Evolutionary conservation across 768 basidiomycete genomes (phyloP), one percentile per base, ranked within the genome.

Genomic region (Leccinum longicurvipes): DNA sequence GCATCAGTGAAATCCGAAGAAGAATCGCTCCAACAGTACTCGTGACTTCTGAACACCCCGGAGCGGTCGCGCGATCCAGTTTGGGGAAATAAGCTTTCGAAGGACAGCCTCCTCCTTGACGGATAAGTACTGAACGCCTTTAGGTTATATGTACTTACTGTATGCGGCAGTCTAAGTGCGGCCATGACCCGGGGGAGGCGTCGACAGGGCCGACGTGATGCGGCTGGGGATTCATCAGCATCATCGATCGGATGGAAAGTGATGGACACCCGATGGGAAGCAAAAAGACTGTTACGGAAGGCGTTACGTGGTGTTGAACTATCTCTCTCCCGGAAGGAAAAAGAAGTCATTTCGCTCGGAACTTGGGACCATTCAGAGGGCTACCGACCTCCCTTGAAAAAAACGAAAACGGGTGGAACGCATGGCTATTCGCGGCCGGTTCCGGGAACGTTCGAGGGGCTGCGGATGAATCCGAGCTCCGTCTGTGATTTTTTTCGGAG

Each of bases 41-140:
- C 25, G 12, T 24, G 4, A 10, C 17, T 24, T 27, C 24, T 25
- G 25, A 4, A 17, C 34, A 19, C 32, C 44, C 36, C 36, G 36
- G 36, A 39, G 36, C 10, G 7, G 36, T 19, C 36, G 36, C 36
- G n/a, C 36, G 36, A 39, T 17, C 36, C 31, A 39, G 32, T 58
- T 53, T 57, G 53, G 48, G 46, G 34, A 39, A 54, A 54, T 51
- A 54, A 24, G n/a, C 45, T 57, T 52, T 25, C 10, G 10, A 4
- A 44, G 12, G 23, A 32, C n/a, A 41, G 25, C 45, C 2, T 4
- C 47, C 9, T 27, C 41, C 25, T 14, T 15, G 29, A 27, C 51
- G 6, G 39, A 41, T 32, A n/a, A n/a, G n/a, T 32, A 36, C 21
- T n/a, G 23, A 44, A 39, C 29, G 19, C 0, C 27, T 47, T 27